Base-by-base conservation (phyloP, 257 asterid genomes). In the Petunia secreta region DNA sequence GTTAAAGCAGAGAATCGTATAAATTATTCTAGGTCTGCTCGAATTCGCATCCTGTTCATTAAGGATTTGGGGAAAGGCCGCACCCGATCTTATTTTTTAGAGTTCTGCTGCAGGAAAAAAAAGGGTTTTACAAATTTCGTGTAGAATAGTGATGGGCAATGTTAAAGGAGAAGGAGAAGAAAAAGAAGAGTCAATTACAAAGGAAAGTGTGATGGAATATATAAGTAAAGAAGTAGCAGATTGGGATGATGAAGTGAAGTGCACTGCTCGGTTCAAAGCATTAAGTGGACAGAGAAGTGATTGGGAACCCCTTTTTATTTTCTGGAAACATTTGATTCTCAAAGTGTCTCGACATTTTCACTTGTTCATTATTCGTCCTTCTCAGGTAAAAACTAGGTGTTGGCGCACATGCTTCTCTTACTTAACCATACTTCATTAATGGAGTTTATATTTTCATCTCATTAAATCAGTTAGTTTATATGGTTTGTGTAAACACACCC, bases 211-310 rank as follows among this genome's bases (percentile, higher is more conserved):
- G 67, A 84, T 84, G 75, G 89, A 85, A 16, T 92, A 91, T 50
- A 75, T 92, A 39, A 81, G 84, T 73, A 78, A 77, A 64, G 89
- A 91, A 82, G 90, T 94, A 3, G 78, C 6, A 10, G 96, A 93
- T 58, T 94, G 97, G 97, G 92, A 94, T 82, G 92, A 94, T 78
- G 94, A 88, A 34, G 86, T 68, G 38, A 89, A 77, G 84, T 79
- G 71, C 39, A 88, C 84, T 63, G 89, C 91, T 3, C 83, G 91
- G 73, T 94, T 88, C 87, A 92, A 91, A 82, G 97, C 94, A 4
- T 88, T 94, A 58, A 92, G 96, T 85, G 98, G 98, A 15, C 98
- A 91, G 91, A 85, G 91, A 68, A 87, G 90, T 46, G 98, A 92
- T 81, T 94, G 97, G 97, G 92, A 91, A 40, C 81, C 89, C 53